These are phyloP conservation scores for Thamnidium elegans DNA, from an alignment of 192 early-diverging fungal species.

Conservation along the genomic window DNA sequence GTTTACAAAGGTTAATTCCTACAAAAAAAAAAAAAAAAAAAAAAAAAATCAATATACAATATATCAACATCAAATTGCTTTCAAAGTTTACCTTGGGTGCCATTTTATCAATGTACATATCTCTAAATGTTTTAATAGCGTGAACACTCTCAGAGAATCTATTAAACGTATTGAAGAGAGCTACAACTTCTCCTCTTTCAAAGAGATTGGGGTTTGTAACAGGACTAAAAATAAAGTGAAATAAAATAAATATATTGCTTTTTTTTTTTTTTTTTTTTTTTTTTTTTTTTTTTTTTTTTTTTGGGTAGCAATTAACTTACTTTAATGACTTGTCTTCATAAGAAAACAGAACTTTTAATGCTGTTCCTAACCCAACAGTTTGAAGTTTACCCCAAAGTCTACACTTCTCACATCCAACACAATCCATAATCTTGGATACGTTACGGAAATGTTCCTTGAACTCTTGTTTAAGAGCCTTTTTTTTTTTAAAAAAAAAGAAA, in stretches of 20 bases:
- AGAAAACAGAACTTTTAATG: constrained; percentile 93
- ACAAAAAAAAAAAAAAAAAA: background rate
- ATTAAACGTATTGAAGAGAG: constrained; percentile 87
- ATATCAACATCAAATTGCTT: background rate
- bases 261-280: background rate
- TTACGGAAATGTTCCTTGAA: constrained; percentile 94
- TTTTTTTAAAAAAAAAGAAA: constrained; percentile 9
- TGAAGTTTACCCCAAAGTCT: constrained; percentile 98
- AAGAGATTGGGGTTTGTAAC: constrained; percentile 54
- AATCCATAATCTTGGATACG: constrained; percentile 98
- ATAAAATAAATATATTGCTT: constrained; percentile 14
- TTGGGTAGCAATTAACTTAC: constrained; percentile 24
- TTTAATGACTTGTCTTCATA: constrained; percentile 69
- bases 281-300: background rate
- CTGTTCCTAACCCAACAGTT: constrained; percentile 91
- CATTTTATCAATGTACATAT: constrained; percentile 58
- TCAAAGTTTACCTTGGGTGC: background rate
- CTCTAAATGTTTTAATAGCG: constrained; percentile 78
- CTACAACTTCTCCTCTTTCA: constrained; percentile 81
- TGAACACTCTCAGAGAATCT: constrained; percentile 83
- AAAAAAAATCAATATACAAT: background rate
- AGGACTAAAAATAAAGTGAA: constrained; percentile 32
- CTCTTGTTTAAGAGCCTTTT: constrained; percentile 72
- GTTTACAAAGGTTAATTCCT: background rate
- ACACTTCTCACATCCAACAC: constrained; percentile 98